A percentile compares a stretch with the other conserved stretches of the same genome.
Conservation (phyloP, 768 basidiomycete species). For the Auricularia sp. region DNA sequence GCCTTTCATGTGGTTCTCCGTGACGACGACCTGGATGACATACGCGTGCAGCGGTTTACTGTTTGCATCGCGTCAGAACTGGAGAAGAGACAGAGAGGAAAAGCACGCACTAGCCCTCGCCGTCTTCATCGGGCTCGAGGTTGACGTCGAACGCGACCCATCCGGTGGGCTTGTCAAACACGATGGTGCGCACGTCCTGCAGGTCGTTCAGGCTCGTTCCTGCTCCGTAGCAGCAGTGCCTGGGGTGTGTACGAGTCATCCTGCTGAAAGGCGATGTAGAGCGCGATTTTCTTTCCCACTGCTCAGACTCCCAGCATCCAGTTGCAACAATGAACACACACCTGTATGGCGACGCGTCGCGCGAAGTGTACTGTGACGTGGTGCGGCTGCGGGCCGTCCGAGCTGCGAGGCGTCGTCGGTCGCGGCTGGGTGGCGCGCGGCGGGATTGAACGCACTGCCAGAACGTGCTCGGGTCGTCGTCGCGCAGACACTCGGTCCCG, state of each 20-base stretch:
- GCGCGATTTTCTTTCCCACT: conserved; percentile 63
- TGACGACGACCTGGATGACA: conserved; percentile 79
- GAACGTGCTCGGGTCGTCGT: conserved; percentile 84
- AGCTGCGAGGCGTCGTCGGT: conserved; percentile 30
- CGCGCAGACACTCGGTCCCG: conserved; percentile 83
- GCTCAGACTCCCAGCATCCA: not conserved
- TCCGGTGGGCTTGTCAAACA: conserved; percentile 84
- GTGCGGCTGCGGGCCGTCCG: conserved; percentile 95
- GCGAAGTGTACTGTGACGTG: conserved; percentile 92
- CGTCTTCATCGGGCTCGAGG: conserved; percentile 68
- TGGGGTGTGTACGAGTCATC: conserved; percentile 98
- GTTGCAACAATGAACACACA: conserved; percentile 20
- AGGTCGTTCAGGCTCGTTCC: conserved; percentile 87
- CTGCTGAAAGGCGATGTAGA: conserved; percentile 65
- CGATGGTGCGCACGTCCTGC: conserved; percentile 80
- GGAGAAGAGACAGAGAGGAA: not conserved
- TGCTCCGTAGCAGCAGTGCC: conserved; percentile 79
- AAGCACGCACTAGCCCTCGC: conserved; percentile 58
- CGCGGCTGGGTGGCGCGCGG: not conserved
- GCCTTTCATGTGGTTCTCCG: conserved; percentile 94
- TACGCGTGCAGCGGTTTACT: conserved; percentile 86
- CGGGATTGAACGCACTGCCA: conserved; percentile 72
- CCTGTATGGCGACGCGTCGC: conserved; percentile 80
- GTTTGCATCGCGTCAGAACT: not conserved
- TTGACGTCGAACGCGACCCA: conserved; percentile 87